These are phyloP conservation scores for Termitomyces sp. DNA, from an alignment of 768 basidiomycete genomes.

Conservation along the genomic window DNA sequence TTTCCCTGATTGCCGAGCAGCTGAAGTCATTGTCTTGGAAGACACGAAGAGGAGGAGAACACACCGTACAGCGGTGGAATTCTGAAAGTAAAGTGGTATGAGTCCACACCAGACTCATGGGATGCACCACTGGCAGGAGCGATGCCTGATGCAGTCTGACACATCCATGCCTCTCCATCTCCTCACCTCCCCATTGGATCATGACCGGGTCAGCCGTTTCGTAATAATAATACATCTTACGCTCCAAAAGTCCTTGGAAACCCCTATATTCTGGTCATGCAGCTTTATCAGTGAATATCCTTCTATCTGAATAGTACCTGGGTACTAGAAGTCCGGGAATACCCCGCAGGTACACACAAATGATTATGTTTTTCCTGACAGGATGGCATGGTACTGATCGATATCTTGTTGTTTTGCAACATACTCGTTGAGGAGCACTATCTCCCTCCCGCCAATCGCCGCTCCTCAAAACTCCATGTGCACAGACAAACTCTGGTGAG, in stretches of 20 bases:
- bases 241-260: not conserved
- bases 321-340: not conserved
- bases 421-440: not conserved
- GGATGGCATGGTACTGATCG: too few species aligned
- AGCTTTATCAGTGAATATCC: not conserved
- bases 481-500: too few species aligned
- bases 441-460: not conserved
- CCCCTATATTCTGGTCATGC: not conserved
- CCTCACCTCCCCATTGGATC: too few species aligned
- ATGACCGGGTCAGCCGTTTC: too few species aligned
- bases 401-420: not conserved
- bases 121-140: too few species aligned
- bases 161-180: too few species aligned
- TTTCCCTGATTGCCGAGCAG: not conserved
- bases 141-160: too few species aligned
- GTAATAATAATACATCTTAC: too few species aligned
- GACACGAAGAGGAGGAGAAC: not conserved
- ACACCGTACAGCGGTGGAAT: too few species aligned
- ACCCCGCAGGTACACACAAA: not conserved
- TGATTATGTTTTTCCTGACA: not conserved
- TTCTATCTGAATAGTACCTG: not conserved
- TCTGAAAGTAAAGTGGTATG: too few species aligned
- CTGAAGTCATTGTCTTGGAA: not conserved
- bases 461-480: not conserved
- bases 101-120: too few species aligned